A percentile compares a stretch with the other conserved stretches of the same genome.
phyloP scores from a whole-genome alignment of 169 alveolate species.

The Eimeria maxima region DNA sequence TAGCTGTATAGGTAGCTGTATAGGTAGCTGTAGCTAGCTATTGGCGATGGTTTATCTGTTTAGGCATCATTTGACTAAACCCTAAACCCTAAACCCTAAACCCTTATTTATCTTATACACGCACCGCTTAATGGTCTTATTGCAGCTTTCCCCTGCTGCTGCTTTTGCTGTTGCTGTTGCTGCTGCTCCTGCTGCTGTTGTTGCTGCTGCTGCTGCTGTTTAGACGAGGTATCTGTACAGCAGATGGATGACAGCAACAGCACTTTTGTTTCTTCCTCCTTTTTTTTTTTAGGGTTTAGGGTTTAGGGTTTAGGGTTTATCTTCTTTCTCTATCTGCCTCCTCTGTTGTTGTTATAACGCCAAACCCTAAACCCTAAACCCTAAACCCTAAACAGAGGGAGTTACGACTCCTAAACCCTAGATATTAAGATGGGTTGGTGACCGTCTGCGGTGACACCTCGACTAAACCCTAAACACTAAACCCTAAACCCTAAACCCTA shows the following conservation, averaged over 20 bases:
- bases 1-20: no score
- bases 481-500: no score
- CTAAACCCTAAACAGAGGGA: no score
- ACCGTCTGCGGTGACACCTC: no score
- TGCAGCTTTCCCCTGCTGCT: background rate
- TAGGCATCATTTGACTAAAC: background rate
- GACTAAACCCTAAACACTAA: no score
- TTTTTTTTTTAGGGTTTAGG: no score
- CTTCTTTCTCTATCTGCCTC: no score
- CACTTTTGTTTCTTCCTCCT: background rate
- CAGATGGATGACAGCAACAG: background rate
- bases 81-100: conserved; percentile 46
- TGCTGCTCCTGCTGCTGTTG: conserved; percentile 21
- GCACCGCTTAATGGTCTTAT: background rate
- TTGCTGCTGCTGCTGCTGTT: background rate
- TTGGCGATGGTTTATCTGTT: background rate
- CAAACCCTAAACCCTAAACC: no score
- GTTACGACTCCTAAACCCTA: no score
- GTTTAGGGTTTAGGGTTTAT: no score
- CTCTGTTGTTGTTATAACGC: no score
- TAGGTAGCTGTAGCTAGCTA: conserved; percentile 2
- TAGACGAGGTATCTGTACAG: background rate
- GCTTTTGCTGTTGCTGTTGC: background rate
- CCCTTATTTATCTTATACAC: background rate
- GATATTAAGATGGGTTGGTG: no score